Conservation (phyloP, 2,329 filamentous ascomycete species). For the Colletotrichum gigasporum region DNA sequence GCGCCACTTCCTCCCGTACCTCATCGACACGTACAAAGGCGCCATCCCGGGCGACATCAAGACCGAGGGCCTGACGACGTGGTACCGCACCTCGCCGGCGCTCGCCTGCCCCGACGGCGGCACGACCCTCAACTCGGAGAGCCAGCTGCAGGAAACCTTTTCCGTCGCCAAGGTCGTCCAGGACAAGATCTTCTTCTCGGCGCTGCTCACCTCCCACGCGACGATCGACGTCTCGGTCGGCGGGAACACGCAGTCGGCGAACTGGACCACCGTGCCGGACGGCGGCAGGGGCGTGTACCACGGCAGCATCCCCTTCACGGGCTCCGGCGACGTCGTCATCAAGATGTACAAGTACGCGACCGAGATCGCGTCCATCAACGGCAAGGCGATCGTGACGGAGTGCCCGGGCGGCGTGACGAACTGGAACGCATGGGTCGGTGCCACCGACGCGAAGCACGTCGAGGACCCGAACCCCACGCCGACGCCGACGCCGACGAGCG, state of each 20-base stretch:
- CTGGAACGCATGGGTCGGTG: slow-evolving; percentile 33
- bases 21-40: slow-evolving; percentile 59
- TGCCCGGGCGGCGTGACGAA: slow-evolving; percentile 27
- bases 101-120: slow-evolving; percentile 39
- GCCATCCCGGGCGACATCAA: slow-evolving; percentile 39
- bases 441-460: slow-evolving; percentile 16
- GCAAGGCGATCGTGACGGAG: slow-evolving; percentile 7
- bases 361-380: slow-evolving; percentile 26
- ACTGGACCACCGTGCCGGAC: slow-evolving; percentile 9
- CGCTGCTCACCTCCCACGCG: slow-evolving; percentile 36
- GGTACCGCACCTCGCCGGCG: slow-evolving; percentile 44
- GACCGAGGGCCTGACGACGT: slow-evolving; percentile 41
- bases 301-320: slow-evolving; percentile 38
- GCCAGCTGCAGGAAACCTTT: slow-evolving; percentile 36
- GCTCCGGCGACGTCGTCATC: slow-evolving; percentile 43
- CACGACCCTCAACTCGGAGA: slow-evolving; percentile 41
- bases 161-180: slow-evolving; percentile 32
- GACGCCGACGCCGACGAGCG: slow-evolving; percentile 21
- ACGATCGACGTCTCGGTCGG: slow-evolving; percentile 39
- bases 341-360: slow-evolving; percentile 39
- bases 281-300: slow-evolving; percentile 41
- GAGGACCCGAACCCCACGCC: slow-evolving; percentile 23
- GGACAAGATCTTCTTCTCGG: slow-evolving; percentile 38
- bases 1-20: slow-evolving; percentile 57
- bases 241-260: slow-evolving; percentile 32